These are phyloP conservation scores for Scedosporium dehoogii DNA, from an alignment of 2,329 filamentous ascomycete species.

Conservation along the genomic window DNA sequence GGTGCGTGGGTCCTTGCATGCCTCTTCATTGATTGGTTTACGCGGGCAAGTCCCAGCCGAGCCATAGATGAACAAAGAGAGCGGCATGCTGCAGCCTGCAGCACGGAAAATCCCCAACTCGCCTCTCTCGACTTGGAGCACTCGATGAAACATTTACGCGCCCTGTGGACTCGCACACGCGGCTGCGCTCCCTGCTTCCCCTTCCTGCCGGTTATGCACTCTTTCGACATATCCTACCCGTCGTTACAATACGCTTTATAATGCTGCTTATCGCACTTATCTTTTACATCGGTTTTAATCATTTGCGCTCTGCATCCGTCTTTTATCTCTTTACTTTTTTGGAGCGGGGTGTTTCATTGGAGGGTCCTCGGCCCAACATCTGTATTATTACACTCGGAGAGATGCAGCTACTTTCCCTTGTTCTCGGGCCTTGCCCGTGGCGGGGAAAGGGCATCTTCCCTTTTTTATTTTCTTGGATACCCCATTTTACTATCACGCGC, in stretches of 20 bases:
- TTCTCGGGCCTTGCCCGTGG: background rate
- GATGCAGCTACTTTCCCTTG: background rate
- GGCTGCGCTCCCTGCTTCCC: background rate
- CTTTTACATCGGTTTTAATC: background rate
- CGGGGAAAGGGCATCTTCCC: background rate
- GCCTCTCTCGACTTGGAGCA: background rate
- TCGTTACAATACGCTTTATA: background rate
- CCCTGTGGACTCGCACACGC: background rate
- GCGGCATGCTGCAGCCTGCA: background rate
- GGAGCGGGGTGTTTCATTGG: background rate
- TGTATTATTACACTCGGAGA: background rate
- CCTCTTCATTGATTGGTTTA: background rate
- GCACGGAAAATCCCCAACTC: background rate
- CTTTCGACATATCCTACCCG: background rate
- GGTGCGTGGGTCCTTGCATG: background rate
- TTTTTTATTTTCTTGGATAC: background rate
- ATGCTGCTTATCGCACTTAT: background rate
- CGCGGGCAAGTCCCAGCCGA: background rate
- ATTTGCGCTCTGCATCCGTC: background rate
- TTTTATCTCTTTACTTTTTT: background rate
- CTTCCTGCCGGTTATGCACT: background rate
- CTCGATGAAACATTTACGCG: background rate
- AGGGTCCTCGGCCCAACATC: background rate
- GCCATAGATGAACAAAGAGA: background rate
- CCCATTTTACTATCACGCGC: background rate